phyloP scores from a whole-genome alignment of 441 rosid species.

The Dalechampia spathulata region DNA sequence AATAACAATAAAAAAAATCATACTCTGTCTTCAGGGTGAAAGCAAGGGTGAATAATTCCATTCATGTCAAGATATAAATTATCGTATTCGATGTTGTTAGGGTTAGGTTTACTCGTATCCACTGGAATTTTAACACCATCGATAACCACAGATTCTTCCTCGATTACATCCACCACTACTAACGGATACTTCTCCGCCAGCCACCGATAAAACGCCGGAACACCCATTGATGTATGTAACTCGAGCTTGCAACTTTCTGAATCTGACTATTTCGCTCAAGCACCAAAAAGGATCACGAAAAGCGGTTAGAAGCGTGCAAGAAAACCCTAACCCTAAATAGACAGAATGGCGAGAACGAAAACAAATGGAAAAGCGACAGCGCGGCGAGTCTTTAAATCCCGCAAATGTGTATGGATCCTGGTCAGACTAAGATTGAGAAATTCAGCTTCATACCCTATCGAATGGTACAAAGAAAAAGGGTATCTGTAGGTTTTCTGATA shows the following conservation, averaged over 20 bases:
- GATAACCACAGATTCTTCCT: conserved; percentile 7
- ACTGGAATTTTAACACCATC: conserved; percentile 17
- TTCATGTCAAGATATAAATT: conserved; percentile 31
- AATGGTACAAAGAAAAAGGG: too few species aligned
- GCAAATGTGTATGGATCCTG: too few species aligned
- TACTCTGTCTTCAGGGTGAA: conserved; percentile 24
- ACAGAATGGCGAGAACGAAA: neutral
- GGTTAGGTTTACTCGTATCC: conserved; percentile 12
- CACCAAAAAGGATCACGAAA: neutral
- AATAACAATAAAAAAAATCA: conserved; percentile 16
- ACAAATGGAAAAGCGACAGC: too few species aligned
- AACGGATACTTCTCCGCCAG: conserved; percentile 15
- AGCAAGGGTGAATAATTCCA: conserved; percentile 31
- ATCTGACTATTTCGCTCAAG: neutral
- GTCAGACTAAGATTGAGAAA: too few species aligned
- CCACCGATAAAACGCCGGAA: conserved; percentile 22
- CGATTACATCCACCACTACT: conserved; percentile 4
- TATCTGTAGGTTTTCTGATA: too few species aligned
- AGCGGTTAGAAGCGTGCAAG: neutral
- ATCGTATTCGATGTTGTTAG: conserved; percentile 23
- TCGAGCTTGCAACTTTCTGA: conserved; percentile 5
- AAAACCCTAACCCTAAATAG: conserved; percentile 13
- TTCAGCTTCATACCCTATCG: too few species aligned
- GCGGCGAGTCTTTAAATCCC: too few species aligned
- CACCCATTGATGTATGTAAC: conserved; percentile 14